phyloP scores from a whole-genome alignment of 257 asterid species.

The Asclepias syriaca region DNA sequence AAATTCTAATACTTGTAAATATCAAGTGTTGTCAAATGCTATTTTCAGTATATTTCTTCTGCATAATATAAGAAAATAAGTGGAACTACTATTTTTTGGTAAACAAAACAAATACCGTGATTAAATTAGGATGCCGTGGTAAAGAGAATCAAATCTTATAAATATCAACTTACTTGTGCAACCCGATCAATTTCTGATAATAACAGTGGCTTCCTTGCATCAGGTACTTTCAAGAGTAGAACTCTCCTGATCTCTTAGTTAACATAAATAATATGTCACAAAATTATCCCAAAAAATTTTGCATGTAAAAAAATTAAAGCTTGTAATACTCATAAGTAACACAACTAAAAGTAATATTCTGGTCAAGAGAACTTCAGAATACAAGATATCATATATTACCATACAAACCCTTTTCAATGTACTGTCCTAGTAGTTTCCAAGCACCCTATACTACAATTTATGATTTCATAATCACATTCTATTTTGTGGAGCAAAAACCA shows the following conservation, averaged over 20 bases:
- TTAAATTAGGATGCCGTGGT: background rate
- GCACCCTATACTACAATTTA: background rate
- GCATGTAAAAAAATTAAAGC: background rate
- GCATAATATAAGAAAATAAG: background rate
- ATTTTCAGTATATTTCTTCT: background rate
- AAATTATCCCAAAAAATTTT: background rate
- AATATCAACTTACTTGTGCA: constrained; percentile 52
- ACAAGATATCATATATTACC: background rate
- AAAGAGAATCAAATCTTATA: constrained; percentile 1
- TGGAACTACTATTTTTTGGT: background rate
- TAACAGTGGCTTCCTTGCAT: constrained; percentile 67
- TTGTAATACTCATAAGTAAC: background rate
- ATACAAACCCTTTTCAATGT: background rate
- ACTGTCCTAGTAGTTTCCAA: background rate
- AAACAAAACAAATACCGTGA: background rate
- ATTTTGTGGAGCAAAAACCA: background rate
- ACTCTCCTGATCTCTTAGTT: constrained; percentile 74
- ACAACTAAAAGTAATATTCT: background rate
- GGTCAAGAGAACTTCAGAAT: background rate
- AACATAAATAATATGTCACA: constrained; percentile 24
- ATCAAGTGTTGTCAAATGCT: background rate
- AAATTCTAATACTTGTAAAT: background rate
- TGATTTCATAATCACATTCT: background rate
- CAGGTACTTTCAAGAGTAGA: constrained; percentile 83
- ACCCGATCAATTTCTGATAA: constrained; percentile 82